A percentile compares a stretch with the other conserved stretches of the same genome.
phyloP scores from a whole-genome alignment of 2,329 filamentous ascomycete genomes.

The Trichoderma atroviride region DNA sequence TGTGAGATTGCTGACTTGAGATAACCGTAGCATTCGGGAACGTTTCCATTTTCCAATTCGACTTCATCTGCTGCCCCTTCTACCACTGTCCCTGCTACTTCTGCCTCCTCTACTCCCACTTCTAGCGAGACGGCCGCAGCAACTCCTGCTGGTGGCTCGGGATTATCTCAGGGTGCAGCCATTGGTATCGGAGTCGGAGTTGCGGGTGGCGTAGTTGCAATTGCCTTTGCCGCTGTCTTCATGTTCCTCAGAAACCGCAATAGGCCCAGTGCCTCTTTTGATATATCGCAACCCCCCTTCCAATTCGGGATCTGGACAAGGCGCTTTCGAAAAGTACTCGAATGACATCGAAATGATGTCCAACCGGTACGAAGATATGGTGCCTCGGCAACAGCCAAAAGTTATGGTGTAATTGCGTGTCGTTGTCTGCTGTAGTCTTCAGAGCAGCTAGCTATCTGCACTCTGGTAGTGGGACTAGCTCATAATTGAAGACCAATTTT shows the following conservation, averaged over 20 bases:
- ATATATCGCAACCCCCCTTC: slow-evolving; percentile 58
- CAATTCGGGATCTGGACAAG: slow-evolving; percentile 42
- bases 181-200: slow-evolving; percentile 54
- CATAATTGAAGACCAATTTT: slow-evolving; percentile 11
- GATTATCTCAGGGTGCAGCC: slow-evolving; percentile 49
- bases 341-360: slow-evolving; percentile 55
- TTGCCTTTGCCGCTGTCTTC: slow-evolving; percentile 45
- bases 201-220: slow-evolving; percentile 46
- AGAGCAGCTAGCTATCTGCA: slow-evolving; percentile 19
- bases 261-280: slow-evolving; percentile 37
- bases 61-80: not conserved
- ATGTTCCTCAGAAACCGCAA: slow-evolving; percentile 41
- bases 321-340: slow-evolving; percentile 41
- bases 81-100: not conserved
- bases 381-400: slow-evolving; percentile 54
- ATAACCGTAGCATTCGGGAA: not conserved
- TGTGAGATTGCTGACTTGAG: not conserved
- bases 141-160: slow-evolving; percentile 28
- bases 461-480: slow-evolving; percentile 27
- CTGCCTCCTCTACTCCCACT: slow-evolving; percentile 9
- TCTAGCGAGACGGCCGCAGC: slow-evolving; percentile 27
- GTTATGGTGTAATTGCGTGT: slow-evolving; percentile 42
- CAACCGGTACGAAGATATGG: slow-evolving; percentile 61
- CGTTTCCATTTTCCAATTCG: not conserved
- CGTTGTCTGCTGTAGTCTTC: slow-evolving; percentile 4